Base-by-base conservation (phyloP, 345 rosid species). In the Psidium friedrichsthalianum region DNA sequence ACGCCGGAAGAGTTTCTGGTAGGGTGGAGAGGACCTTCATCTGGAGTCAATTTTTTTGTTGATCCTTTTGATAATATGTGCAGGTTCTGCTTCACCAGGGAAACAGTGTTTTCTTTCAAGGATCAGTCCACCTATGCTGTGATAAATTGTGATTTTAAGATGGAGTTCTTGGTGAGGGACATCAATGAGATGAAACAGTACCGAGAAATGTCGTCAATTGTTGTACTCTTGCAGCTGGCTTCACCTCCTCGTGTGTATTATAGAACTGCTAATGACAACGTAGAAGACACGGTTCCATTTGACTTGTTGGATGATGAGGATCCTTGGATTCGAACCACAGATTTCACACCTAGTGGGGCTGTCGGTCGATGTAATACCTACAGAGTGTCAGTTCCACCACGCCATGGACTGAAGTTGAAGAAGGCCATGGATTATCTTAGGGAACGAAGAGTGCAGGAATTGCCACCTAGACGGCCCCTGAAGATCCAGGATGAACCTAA, bases 271-370 rank as follows among this genome's bases (percentile, higher is more conserved):
- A 95, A 94, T 87, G 98, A 96, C 86, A 95, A 95, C 57, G 88
- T 94, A 15, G 85, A 92, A 78, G 93, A 87, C 42, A 83, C 89
- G 6, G 92, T 90, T 59, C 91, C 97, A 25, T 90, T 85, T 74
- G 97, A 94, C 87, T 82, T 95, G 88, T 89, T 96, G 89, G 99
- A 96, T 88, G 98, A 96, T 87, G 99, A 96, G 87, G 99, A 96
- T 86, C 99, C 98, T 86, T 96, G 99, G 98, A 95, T 96, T 85
- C 90, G 94, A 82, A 95, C 98, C 55, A 94, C 98, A 44, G 98
- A 95, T 92, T 94, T 94, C 86, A 94, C 97, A 1, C 89, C 88
- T 36, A 89, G 92, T 85, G 95, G 98, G 27, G 96, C 98, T 56
- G 87, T 95, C 85, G 94, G 98, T 82, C 95, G 95, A 11, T 92